A percentile compares a stretch with the other conserved stretches of the same genome.
Conservation (phyloP, 163 green algal species). For the Scenedesmus sp. region DNA sequence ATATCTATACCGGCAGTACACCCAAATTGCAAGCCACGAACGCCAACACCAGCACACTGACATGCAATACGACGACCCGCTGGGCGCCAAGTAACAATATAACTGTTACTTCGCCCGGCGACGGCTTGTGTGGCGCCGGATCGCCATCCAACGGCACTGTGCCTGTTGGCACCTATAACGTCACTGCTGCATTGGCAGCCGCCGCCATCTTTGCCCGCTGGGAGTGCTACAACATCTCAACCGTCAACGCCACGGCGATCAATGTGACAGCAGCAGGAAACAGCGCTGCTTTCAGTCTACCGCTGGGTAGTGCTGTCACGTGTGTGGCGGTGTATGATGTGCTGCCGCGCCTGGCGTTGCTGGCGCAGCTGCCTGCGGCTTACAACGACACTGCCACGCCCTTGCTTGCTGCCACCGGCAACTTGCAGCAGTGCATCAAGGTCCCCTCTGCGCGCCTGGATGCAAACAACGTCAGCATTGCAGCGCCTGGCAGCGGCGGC, state of each 20-base stretch:
- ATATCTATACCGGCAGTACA: background rate
- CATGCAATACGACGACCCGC: background rate
- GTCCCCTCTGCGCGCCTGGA: background rate
- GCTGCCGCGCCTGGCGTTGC: background rate
- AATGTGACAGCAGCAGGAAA: background rate
- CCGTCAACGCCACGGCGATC: background rate
- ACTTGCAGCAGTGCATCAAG: background rate
- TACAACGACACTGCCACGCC: background rate
- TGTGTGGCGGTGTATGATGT: background rate
- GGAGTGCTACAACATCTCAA: background rate
- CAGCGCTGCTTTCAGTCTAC: background rate
- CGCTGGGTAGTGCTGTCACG: background rate
- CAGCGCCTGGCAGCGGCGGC: background rate
- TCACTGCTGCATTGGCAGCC: background rate
- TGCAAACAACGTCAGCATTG: background rate
- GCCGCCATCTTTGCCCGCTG: background rate
- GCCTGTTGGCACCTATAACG: background rate
- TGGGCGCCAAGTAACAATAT: background rate
- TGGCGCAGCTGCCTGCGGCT: background rate
- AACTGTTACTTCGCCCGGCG: background rate
- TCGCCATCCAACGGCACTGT: background rate
- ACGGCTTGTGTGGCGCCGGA: background rate
- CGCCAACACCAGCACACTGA: background rate
- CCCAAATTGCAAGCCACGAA: background rate
- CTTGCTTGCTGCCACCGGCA: background rate